Conservation (phyloP, 352 stramenopile genomes). For the Thalassiosira hispida region DNA sequence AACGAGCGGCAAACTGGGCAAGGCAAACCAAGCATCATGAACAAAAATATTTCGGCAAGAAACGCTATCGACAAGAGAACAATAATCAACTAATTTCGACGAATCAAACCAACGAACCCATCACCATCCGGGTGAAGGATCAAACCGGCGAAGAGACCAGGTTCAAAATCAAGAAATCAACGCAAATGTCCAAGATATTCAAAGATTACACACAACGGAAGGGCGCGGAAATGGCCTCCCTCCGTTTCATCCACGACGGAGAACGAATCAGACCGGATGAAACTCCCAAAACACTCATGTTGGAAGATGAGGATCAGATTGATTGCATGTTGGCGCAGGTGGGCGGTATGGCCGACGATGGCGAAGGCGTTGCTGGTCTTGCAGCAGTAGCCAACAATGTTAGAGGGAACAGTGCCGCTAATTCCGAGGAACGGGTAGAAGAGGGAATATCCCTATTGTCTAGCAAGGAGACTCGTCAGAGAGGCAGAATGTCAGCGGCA, state of each 20-base stretch:
- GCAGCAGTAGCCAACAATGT: too few species aligned
- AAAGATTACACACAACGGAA: conserved; percentile 93
- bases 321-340: conserved; percentile 89
- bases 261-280: conserved; percentile 91
- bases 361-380: too few species aligned
- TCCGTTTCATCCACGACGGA: conserved; percentile 94
- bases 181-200: conserved; percentile 85
- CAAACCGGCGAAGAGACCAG: conserved; percentile 48
- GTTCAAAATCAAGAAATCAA: conserved; percentile 62
- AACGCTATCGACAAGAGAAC: too few species aligned
- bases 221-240: conserved; percentile 87
- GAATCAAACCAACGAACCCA: conserved; percentile 28
- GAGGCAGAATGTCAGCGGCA: too few species aligned
- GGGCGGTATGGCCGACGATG: conserved; percentile 26
- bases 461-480: too few species aligned
- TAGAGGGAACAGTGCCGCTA: too few species aligned
- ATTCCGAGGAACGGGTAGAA: too few species aligned
- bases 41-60: too few species aligned
- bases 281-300: conserved; percentile 93
- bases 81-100: too few species aligned
- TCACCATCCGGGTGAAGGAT: conserved; percentile 53
- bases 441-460: too few species aligned
- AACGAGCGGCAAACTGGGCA: too few species aligned
- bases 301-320: conserved; percentile 97
- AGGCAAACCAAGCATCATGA: too few species aligned